Evolutionary conservation across 2,329 filamentous ascomycete genomes (phyloP), one percentile per base, ranked within the genome.

Genomic region (Dactylella cylindrospora): DNA sequence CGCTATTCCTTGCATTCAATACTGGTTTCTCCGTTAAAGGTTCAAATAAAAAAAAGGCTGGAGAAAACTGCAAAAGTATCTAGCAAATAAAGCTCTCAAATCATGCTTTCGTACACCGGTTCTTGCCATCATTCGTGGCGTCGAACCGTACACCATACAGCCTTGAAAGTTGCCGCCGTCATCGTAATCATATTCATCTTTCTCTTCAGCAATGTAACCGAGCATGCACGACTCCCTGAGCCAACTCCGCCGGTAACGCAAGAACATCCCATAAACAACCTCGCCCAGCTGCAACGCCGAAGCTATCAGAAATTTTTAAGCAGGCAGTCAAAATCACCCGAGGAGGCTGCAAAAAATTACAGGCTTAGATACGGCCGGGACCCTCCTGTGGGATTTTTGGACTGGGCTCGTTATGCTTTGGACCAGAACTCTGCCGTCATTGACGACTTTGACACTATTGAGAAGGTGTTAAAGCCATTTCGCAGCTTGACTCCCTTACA

Each of bases 181-280:
- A 29, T 60, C 65, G 20, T 46, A 52, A 50, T 67, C 35, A 66
- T 64, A 15, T 53, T 67, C 22, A 67, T 65, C 32, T 67, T 67
- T 29, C 38, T 51, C 41, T 60, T 67, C 29, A 46, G 47, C 4
- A 57, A 67, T 26, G 50, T 67, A 5, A 31, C 51, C 12, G 41
- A 47, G 17, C n/a, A n/a, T n/a, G n/a, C n/a, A n/a, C n/a, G n/a
- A n/a, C n/a, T n/a, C n/a, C n/a, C n/a, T n/a, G n/a, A n/a, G n/a
- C n/a, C n/a, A n/a, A n/a, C n/a, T n/a, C n/a, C n/a, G n/a, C n/a
- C n/a, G n/a, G n/a, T n/a, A n/a, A n/a, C n/a, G n/a, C n/a, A n/a
- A n/a, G n/a, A n/a, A n/a, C n/a, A n/a, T n/a, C n/a, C n/a, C n/a
- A n/a, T n/a, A n/a, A n/a, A n/a, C n/a, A n/a, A n/a, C n/a, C n/a